Percentiles rank a stretch among this genome's conserved stretches.
These are phyloP conservation scores for Fusarium chaquense DNA, from an alignment of 2,329 filamentous ascomycete species.

Conservation along the genomic window DNA sequence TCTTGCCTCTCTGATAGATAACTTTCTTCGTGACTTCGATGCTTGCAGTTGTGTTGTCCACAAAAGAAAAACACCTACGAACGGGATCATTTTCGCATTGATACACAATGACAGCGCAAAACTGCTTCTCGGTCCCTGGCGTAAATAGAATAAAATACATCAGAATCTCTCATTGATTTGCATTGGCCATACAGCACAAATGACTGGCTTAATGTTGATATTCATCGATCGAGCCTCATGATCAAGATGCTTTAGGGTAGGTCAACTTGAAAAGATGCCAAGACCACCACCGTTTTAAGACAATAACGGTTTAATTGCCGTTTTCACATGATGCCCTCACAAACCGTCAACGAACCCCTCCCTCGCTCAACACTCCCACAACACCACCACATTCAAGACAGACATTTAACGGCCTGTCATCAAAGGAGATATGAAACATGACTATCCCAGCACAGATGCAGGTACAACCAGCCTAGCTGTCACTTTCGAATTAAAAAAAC, in stretches of 20 bases:
- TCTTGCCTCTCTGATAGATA: not conserved
- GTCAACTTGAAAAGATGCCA: not conserved
- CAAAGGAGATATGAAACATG: slow-evolving; percentile 23
- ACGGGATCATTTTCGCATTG: not conserved
- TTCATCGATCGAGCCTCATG: not conserved
- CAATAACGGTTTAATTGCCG: slow-evolving; percentile 16
- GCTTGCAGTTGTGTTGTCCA: not conserved
- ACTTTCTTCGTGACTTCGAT: not conserved
- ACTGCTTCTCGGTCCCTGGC: not conserved
- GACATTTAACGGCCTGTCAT: slow-evolving; percentile 6
- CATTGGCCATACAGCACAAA: not conserved
- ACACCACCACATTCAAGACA: not conserved
- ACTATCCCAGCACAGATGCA: slow-evolving; percentile 8
- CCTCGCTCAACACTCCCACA: slow-evolving; percentile 4
- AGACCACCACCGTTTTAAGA: slow-evolving; percentile 14
- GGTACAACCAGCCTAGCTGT: slow-evolving; percentile 22
- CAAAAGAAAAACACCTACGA: not conserved
- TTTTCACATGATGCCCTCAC: slow-evolving; percentile 9
- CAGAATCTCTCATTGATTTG: no score
- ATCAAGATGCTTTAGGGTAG: slow-evolving; percentile 7
- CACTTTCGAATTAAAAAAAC: not conserved
- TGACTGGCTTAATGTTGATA: no score
- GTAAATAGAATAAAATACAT: no score
- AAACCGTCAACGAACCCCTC: slow-evolving; percentile 16
- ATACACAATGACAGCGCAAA: not conserved